phyloP scores from a whole-genome alignment of 2,329 filamentous ascomycete genomes.

The Fusarium subtropicale region DNA sequence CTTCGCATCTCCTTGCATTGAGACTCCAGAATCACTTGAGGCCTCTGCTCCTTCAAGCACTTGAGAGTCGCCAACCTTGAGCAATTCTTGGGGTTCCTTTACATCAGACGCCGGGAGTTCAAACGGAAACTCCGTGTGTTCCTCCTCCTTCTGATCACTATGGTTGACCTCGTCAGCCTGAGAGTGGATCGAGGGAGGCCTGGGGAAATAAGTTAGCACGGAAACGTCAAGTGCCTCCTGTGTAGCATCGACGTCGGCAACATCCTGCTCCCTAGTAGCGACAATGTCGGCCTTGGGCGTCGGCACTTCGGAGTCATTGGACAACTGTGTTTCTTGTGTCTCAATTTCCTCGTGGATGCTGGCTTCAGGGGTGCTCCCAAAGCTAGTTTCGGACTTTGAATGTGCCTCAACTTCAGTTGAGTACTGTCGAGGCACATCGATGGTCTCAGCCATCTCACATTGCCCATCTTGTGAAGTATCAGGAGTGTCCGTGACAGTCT shows the following conservation, averaged over 20 bases:
- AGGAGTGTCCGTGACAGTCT: background rate
- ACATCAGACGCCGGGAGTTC: background rate
- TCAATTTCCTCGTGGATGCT: slow-evolving; percentile 26
- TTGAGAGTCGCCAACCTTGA: background rate
- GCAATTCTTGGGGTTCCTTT: background rate
- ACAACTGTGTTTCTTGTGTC: slow-evolving; percentile 3
- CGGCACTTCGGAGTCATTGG: slow-evolving; percentile 24
- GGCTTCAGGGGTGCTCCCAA: slow-evolving; percentile 26
- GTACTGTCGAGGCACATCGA: slow-evolving; percentile 11
- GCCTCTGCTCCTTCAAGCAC: slow-evolving; percentile 12
- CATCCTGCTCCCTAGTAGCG: background rate
- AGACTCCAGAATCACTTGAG: slow-evolving; percentile 42
- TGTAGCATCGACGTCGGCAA: background rate
- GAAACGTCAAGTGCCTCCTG: slow-evolving; percentile 16
- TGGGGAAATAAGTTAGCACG: slow-evolving; percentile 32
- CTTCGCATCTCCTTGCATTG: slow-evolving; percentile 35
- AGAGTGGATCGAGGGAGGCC: slow-evolving; percentile 31
- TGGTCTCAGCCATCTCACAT: slow-evolving; percentile 30
- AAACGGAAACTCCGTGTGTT: background rate
- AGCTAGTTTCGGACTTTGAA: slow-evolving; percentile 39
- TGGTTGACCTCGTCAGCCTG: slow-evolving; percentile 6
- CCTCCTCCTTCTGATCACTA: slow-evolving; percentile 13
- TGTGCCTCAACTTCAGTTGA: slow-evolving; percentile 25
- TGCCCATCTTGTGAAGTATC: slow-evolving; percentile 27
- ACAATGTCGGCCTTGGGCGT: slow-evolving; percentile 16